Conservation (phyloP, 1,284 basidiomycete species). For the Ceratobasidium sp. region DNA sequence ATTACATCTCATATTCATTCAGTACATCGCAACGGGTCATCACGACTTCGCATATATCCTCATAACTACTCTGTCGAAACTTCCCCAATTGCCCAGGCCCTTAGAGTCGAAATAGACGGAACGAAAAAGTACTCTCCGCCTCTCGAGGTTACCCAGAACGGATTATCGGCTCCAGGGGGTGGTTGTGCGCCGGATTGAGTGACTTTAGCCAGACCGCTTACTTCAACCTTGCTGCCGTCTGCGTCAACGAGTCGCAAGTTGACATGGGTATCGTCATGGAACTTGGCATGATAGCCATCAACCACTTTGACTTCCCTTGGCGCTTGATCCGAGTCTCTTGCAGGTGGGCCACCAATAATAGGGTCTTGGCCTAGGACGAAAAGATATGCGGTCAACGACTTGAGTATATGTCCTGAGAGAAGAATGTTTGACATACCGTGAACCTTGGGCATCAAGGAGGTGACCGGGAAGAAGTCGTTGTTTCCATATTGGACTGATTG, state of each 20-base stretch:
- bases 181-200: no score
- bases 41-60: no score
- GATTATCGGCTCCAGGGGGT: not conserved
- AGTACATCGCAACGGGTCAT: no score
- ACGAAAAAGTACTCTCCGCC: constrained; percentile 36
- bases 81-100: not conserved
- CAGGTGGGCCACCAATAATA: constrained; percentile 27
- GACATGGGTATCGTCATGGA: not conserved
- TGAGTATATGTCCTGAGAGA: not conserved
- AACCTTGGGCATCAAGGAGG: not conserved
- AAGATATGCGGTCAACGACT: not conserved
- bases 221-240: not conserved
- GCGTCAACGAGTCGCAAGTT: not conserved
- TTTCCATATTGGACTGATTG: not conserved
- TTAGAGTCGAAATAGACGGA: not conserved
- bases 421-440: not conserved
- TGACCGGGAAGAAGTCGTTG: constrained; percentile 29
- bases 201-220: not conserved
- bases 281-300: no score
- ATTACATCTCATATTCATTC: no score
- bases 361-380: constrained; percentile 13
- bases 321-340: not conserved
- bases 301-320: not conserved
- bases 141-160: constrained; percentile 10
- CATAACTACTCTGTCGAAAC: no score